Evolutionary conservation across 768 basidiomycete genomes (phyloP), one percentile per base, ranked within the genome.

Genomic region (Psilocybe cubensis): DNA sequence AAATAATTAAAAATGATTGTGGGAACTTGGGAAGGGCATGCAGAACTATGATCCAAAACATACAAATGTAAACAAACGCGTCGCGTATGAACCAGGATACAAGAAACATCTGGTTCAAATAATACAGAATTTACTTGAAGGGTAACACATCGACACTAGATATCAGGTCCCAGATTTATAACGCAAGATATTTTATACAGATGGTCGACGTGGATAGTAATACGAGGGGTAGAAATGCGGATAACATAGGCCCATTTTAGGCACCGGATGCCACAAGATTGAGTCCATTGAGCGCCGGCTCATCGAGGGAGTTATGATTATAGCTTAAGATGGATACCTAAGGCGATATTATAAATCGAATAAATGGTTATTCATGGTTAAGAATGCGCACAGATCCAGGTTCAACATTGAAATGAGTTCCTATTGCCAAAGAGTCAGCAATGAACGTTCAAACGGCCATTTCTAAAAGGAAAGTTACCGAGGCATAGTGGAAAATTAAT

Each of bases 261-360:
- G 33, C 6, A 28, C n/a, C 28, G 27, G 71, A 64, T 42, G 83
- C 82, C 68, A n/a, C n/a, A n/a, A 92, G 62, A 67, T 94, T 94
- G 63, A 94, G 73, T 4, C 83, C 90, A 60, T 89, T 84, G 64
- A 93, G 72, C 12, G 84, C 83, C 6, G 94, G 92, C 72, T 96
- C 94, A 20, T 81, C 81, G 20, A 95, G 77, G 24, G 83, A 85
- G 60, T 79, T 78, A 74, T 96, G 94, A 64, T 94, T 93, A 71
- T 97, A 96, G 24, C 89, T 83, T 23, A 96, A 76, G 20, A 94
- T 81, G 12, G 89, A 83, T 53, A 94, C 81, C 92, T 93, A 63
- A 55, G 6, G 44, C 20, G 44, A 29, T 53, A 27, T 17, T 29
- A 25, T 56, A 43, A 44, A 1, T 21, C 11, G 18, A 35, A 21